Evolutionary conservation across 1,139 yeast genomes (phyloP).

Genomic region (Candida glucosophila): DNA sequence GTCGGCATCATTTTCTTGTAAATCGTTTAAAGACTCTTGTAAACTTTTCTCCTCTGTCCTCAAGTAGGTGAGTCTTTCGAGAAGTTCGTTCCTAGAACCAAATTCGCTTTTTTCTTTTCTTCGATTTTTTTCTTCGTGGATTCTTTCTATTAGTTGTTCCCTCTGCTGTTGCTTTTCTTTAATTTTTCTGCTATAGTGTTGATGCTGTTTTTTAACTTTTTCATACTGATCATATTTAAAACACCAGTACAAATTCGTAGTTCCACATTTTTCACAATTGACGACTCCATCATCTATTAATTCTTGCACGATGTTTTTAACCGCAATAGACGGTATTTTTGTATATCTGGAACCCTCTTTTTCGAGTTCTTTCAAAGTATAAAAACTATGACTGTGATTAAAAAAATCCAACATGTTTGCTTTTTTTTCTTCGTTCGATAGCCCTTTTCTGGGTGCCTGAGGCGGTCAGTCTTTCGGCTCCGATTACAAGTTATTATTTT

Average conservation of each 20-base stretch:
- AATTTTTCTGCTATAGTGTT: slow-evolving; percentile 11
- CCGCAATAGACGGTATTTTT: slow-evolving; percentile 41
- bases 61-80: slow-evolving; percentile 2
- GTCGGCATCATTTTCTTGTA: slow-evolving; percentile 3
- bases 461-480: too few relatives aligned
- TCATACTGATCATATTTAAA: slow-evolving; percentile 29
- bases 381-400: slow-evolving; percentile 28
- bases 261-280: slow-evolving; percentile 46
- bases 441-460: slow-evolving; percentile 23
- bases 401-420: slow-evolving; percentile 30
- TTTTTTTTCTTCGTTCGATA: slow-evolving; percentile 33
- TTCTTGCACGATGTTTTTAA: slow-evolving; percentile 37
- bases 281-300: slow-evolving; percentile 40
- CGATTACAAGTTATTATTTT: too few relatives aligned
- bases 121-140: slow-evolving; percentile 3
- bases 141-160: slow-evolving; percentile 2
- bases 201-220: slow-evolving; percentile 6
- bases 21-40: slow-evolving; percentile 2
- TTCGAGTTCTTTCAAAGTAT: slow-evolving; percentile 44
- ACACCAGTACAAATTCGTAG: slow-evolving; percentile 46
- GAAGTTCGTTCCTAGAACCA: slow-evolving; percentile 3
- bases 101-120: slow-evolving; percentile 3
- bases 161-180: slow-evolving; percentile 3
- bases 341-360: slow-evolving; percentile 33
- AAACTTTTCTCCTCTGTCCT: background rate